Conservation (phyloP, 306 rosid species). For the Cyclanthera cordifolia region DNA sequence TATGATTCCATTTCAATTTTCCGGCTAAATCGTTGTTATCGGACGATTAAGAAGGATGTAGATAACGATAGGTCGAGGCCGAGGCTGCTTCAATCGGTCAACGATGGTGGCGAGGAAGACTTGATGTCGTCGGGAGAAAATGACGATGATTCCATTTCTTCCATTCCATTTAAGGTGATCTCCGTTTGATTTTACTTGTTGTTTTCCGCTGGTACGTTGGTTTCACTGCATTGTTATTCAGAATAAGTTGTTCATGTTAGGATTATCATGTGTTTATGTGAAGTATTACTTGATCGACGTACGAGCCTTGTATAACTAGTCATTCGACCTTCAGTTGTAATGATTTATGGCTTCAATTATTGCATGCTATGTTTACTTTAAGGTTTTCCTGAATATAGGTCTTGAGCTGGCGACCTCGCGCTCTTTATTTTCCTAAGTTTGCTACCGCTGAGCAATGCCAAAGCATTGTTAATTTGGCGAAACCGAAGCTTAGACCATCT, state of each 20-base stretch:
- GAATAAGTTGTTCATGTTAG: neutral
- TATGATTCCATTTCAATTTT: neutral
- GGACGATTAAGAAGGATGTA: neutral
- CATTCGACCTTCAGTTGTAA: neutral
- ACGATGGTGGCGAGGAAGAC: slow-evolving; percentile 20
- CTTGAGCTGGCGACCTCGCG: slow-evolving; percentile 84
- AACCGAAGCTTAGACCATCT: slow-evolving; percentile 49
- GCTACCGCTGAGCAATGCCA: slow-evolving; percentile 70
- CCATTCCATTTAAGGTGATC: slow-evolving; percentile 78
- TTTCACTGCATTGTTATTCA: neutral
- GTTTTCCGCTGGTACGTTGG: neutral
- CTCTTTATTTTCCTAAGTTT: slow-evolving; percentile 74
- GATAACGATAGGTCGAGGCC: slow-evolving; percentile 21
- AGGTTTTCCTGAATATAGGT: slow-evolving; percentile 29
- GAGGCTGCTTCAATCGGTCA: slow-evolving; percentile 35
- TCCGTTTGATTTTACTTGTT: neutral
- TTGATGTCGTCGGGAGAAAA: slow-evolving; percentile 46
- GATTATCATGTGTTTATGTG: neutral
- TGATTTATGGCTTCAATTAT: neutral
- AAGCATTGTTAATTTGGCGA: slow-evolving; percentile 41
- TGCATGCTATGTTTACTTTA: neutral
- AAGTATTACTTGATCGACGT: neutral
- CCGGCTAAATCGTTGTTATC: neutral
- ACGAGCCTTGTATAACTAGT: neutral
- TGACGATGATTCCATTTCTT: slow-evolving; percentile 61